phyloP scores from a whole-genome alignment of 371 early-diverging fungal species.

The Mortierella sp. region DNA sequence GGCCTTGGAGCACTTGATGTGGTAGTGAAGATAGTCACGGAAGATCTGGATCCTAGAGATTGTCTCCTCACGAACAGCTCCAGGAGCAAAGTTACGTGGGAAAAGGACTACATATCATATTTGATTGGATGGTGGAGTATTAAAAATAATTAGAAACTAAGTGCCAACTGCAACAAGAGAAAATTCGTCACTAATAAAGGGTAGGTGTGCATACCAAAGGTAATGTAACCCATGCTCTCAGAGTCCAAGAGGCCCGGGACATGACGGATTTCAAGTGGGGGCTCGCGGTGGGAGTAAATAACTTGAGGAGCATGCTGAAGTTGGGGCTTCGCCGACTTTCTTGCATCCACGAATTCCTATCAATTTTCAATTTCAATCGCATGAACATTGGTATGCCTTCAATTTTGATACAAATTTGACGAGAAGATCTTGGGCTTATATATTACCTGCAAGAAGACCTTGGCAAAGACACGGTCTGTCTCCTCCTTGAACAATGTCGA shows the following conservation, averaged over 20 bases:
- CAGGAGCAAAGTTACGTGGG: conserved; percentile 87
- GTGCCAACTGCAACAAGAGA: not conserved
- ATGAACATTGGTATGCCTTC: conserved; percentile 1
- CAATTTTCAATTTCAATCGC: not conserved
- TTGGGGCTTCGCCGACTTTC: conserved; percentile 78
- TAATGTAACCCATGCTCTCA: conserved; percentile 90
- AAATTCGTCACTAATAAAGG: not conserved
- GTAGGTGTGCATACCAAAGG: conserved; percentile 80
- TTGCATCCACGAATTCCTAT: conserved; percentile 97
- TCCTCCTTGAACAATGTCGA: conserved; percentile 97
- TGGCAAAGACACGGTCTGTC: conserved; percentile 94
- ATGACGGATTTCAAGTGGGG: conserved; percentile 94
- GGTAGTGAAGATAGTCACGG: conserved; percentile 98
- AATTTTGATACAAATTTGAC: not conserved
- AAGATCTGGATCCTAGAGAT: conserved; percentile 95
- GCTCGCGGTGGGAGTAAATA: conserved; percentile 91
- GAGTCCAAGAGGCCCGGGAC: conserved; percentile 79
- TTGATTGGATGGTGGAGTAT: not conserved
- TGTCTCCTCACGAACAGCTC: conserved; percentile 85
- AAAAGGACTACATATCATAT: conserved; percentile 80
- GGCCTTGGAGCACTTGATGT: conserved; percentile 98
- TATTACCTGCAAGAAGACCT: conserved; percentile 93
- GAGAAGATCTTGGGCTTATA: not conserved
- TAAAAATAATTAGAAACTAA: not conserved
- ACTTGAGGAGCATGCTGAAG: conserved; percentile 97